These are phyloP conservation scores for Scutellaria barbata DNA, from an alignment of 257 asterid genomes.

Conservation along the genomic window DNA sequence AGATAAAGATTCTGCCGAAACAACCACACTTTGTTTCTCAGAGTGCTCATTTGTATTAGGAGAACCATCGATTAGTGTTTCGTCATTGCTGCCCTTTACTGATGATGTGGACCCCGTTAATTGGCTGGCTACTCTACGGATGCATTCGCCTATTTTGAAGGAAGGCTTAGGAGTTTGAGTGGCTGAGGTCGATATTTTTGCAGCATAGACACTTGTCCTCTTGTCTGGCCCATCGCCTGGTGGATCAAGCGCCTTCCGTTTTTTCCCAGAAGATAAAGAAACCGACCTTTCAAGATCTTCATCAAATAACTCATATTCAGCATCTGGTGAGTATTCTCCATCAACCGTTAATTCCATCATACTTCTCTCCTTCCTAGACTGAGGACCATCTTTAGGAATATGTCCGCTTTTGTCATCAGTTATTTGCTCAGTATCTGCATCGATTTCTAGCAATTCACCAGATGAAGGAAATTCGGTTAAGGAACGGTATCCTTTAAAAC, in stretches of 20 bases:
- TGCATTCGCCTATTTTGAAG: conserved; percentile 92
- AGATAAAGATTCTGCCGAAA: conserved; percentile 55
- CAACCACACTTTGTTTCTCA: conserved; percentile 43
- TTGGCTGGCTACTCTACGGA: conserved; percentile 89
- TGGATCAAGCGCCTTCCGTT: conserved; percentile 62
- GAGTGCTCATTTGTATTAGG: conserved; percentile 39
- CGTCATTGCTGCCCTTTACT: conserved; percentile 50
- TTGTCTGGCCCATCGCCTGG: conserved; percentile 56
- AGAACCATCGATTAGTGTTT: conserved; percentile 46
- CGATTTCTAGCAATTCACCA: conserved; percentile 58
- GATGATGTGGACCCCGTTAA: conserved; percentile 66
- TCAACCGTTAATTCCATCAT: conserved; percentile 64
- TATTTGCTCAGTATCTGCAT: conserved; percentile 34
- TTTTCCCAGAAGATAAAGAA: conserved; percentile 48
- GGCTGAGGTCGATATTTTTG: conserved; percentile 55
- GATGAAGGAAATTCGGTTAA: conserved; percentile 51
- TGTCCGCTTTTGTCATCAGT: conserved; percentile 51
- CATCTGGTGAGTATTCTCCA: conserved; percentile 51
- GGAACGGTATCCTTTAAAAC: conserved; percentile 64
- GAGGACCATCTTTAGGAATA: conserved; percentile 49
- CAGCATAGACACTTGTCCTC: conserved; percentile 52
- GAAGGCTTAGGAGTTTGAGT: conserved; percentile 70
- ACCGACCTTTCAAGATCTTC: conserved; percentile 36
- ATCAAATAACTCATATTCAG: conserved; percentile 47
- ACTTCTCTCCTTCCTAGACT: conserved; percentile 67